Evolutionary conservation across 108 stramenopile species (phyloP).

Genomic region (Fistulifera solaris): DNA sequence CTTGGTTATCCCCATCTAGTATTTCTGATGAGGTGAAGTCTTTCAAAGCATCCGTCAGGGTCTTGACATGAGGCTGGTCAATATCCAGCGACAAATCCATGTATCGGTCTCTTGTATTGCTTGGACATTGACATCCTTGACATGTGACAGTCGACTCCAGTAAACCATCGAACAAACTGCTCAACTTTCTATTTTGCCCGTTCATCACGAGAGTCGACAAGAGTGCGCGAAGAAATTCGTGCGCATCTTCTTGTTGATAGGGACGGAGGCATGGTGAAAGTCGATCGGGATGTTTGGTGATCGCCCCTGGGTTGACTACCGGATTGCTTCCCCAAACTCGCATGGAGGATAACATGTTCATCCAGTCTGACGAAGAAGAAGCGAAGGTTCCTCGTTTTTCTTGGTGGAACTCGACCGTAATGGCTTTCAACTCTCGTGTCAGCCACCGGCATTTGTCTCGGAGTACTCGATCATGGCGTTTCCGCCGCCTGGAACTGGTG

Average conservation of each 20-base stretch:
- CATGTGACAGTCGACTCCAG: conserved; percentile 79
- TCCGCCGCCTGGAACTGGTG: no score
- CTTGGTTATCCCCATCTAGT: conserved; percentile 63
- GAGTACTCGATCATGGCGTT: conserved; percentile 23
- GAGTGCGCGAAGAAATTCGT: conserved; percentile 76
- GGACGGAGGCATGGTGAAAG: conserved; percentile 64
- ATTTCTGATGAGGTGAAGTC: conserved; percentile 70
- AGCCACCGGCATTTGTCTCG: conserved; percentile 61
- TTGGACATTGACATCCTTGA: conserved; percentile 54
- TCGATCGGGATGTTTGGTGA: conserved; percentile 71
- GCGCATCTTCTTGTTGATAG: conserved; percentile 84
- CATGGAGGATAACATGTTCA: background rate
- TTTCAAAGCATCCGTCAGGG: conserved; percentile 51
- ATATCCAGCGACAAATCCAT: conserved; percentile 85
- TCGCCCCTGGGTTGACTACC: conserved; percentile 65
- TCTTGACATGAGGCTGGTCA: conserved; percentile 35
- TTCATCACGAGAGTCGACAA: conserved; percentile 76
- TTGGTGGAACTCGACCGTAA: conserved; percentile 51
- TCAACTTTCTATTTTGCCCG: conserved; percentile 67
- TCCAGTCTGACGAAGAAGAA: background rate
- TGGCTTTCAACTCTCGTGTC: conserved; percentile 61
- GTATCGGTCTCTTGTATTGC: conserved; percentile 74
- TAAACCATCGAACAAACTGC: conserved; percentile 79
- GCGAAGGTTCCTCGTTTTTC: background rate
- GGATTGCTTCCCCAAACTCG: conserved; percentile 3